Conservation (phyloP, 176 grass and related monocot species). For the Musa troglodytarum region DNA sequence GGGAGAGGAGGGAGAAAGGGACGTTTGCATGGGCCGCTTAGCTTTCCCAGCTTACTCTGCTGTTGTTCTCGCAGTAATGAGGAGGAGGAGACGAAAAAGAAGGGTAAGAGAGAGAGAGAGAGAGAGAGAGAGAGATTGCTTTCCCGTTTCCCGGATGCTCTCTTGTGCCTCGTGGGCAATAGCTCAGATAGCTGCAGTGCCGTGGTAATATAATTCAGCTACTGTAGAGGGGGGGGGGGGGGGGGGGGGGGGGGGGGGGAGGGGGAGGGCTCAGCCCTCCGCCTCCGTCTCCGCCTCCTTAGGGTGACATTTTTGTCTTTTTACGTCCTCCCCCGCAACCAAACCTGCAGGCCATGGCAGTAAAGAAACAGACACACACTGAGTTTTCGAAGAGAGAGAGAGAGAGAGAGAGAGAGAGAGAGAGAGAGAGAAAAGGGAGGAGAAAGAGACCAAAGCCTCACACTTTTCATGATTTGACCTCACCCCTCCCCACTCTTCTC, state of each 20-base stretch:
- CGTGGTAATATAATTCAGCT: background rate
- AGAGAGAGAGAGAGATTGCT: background rate
- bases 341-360: background rate
- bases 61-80: slow-evolving; percentile 22
- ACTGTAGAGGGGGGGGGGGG: slow-evolving; percentile 14
- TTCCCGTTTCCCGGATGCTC: background rate
- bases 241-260: background rate
- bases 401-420: slow-evolving; percentile 18
- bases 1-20: slow-evolving; percentile 21
- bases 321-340: slow-evolving; percentile 26
- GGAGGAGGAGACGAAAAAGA: background rate
- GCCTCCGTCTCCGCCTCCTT: slow-evolving; percentile 23
- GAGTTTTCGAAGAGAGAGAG: background rate
- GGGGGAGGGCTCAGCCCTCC: slow-evolving; percentile 14
- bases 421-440: slow-evolving; percentile 20
- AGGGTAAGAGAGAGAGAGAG: background rate
- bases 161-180: slow-evolving; percentile 13
- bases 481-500: slow-evolving; percentile 41
- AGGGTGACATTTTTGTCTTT: slow-evolving; percentile 26
- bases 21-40: slow-evolving; percentile 23
- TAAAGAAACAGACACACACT: background rate
- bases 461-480: slow-evolving; percentile 75
- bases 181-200: slow-evolving; percentile 17
- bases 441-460: slow-evolving; percentile 38
- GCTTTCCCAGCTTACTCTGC: slow-evolving; percentile 12